Evolutionary conservation across 2,329 filamentous ascomycete genomes (phyloP).

Genomic region (Verticillium nubilum): DNA sequence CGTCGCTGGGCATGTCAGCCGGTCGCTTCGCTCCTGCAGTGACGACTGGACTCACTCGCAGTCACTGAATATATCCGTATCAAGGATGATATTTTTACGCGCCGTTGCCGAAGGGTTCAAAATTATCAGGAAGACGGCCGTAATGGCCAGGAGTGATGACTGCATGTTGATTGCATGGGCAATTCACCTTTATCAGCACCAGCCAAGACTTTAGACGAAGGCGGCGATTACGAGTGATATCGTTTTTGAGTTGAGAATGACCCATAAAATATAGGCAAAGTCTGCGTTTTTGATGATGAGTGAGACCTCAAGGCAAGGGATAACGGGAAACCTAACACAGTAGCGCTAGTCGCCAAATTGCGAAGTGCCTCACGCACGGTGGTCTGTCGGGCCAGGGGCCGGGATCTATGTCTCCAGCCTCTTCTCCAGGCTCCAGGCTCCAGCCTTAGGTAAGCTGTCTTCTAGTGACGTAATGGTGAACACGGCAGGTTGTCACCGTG

Average conservation of each 20-base stretch:
- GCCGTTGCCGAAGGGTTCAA: background rate
- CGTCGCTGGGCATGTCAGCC: constrained; percentile 24
- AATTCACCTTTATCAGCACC: no score
- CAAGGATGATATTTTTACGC: constrained; percentile 34
- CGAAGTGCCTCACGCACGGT: background rate
- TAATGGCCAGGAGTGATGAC: background rate
- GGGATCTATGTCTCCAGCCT: no score
- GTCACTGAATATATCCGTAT: constrained; percentile 41
- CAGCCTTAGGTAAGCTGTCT: no score
- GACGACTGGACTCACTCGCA: constrained; percentile 30
- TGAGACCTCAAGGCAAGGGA: background rate
- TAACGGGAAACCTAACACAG: background rate
- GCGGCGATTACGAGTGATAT: no score
- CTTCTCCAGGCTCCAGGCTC: no score
- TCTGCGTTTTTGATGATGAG: no score
- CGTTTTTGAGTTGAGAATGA: no score
- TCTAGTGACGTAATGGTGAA: no score
- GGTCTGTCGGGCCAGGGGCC: no score
- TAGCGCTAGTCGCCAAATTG: background rate
- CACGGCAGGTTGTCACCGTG: no score
- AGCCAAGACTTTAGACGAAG: no score
- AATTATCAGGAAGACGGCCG: background rate
- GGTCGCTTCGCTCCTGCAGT: background rate
- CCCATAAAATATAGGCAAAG: no score
- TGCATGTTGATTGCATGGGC: background rate